Base-by-base conservation (phyloP, 768 basidiomycete genomes). In the Rhodotorula toruloides region DNA sequence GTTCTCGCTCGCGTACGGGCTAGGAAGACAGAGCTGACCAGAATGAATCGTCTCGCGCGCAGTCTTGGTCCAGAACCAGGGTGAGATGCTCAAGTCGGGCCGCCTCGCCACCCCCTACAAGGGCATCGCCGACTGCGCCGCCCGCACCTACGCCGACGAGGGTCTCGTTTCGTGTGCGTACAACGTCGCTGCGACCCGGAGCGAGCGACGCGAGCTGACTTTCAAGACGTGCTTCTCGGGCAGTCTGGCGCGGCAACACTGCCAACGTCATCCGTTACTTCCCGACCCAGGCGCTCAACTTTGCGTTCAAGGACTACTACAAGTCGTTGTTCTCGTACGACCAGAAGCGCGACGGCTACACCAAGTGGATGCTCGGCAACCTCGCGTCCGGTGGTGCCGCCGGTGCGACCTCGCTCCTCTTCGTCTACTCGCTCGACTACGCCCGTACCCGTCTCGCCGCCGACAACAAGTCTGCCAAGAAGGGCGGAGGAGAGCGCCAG, bases 181-280 rank as follows among this genome's bases (percentile, higher is more conserved):
- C 10, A n/a, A 2, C 22, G 16, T 19, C 21, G 11, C 40, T 42
- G 40, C 21, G 40, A 11, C n/a, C n/a, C n/a, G n/a, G n/a, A n/a
- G n/a, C n/a, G n/a, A n/a, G n/a, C n/a, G 11, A 5, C 3, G 2
- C 32, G 27, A 11, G 27, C 29, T 42, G 27, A 43, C 55, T 13
- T 8, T 5, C 6, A 42, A n/a, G 32, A 49, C 48, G 48, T 27
- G 29, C 14, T 14, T 31, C 32, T 22, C 55, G 27, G 14, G 17
- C 65, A 29, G 83, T 99, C 77, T 98, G 96, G 96, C 83, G 96
- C 82, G 96, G 96, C 80, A 99, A 99, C 87, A 98, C 94, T 65
- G 94, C 96, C 85, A 99, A 99, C 82, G 96, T 99, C 81, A 96
- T 99, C 83, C 93, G 96, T 79, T 99, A 99, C 89, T 99, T 99